A percentile compares a stretch with the other conserved stretches of the same genome.
Evolutionary conservation across 1,284 basidiomycete genomes (phyloP).

Genomic region (Mycosarcoma maydis): DNA sequence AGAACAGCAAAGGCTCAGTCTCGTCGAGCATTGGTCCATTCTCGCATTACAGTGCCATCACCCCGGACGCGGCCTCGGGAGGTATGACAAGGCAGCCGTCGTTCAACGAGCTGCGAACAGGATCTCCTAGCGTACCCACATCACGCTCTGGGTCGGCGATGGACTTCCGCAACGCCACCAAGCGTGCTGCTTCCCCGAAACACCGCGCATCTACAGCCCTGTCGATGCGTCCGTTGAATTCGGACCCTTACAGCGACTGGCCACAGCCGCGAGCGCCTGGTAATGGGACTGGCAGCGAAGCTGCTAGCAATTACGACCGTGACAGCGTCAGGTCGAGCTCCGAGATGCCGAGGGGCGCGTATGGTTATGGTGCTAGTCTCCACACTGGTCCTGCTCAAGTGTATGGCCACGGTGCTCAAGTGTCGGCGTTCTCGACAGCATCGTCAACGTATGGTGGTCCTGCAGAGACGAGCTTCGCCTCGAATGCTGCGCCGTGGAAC

Average conservation of each 20-base stretch:
- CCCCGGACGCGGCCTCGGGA: constrained; percentile 72
- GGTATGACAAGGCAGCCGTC: constrained; percentile 65
- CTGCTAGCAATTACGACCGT: constrained; percentile 28
- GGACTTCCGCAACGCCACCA: constrained; percentile 43
- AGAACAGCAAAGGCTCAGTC: constrained; percentile 53
- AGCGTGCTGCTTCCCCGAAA: constrained; percentile 45
- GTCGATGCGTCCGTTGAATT: constrained; percentile 38
- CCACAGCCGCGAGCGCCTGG: constrained; percentile 20
- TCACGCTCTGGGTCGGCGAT: constrained; percentile 53
- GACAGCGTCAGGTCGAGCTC: constrained; percentile 32
- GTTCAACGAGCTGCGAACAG: constrained; percentile 47
- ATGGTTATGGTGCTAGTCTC: constrained; percentile 13
- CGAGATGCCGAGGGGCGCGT: constrained; percentile 14
- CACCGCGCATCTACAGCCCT: constrained; percentile 47
- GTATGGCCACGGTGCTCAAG: constrained; percentile 18
- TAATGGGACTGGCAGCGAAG: constrained; percentile 20
- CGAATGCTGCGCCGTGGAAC: constrained; percentile 28
- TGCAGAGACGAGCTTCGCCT: constrained; percentile 37
- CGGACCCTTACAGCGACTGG: constrained; percentile 48
- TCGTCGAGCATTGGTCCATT: constrained; percentile 77
- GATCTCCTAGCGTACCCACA: constrained; percentile 37
- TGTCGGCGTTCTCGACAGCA: constrained; percentile 21
- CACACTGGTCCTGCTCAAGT: constrained; percentile 11
- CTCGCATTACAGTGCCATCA: constrained; percentile 91
- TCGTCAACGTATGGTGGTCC: constrained; percentile 37